These are phyloP conservation scores for Blastobotrys aristatus DNA, from an alignment of 1,139 yeast genomes.

Conservation along the genomic window DNA sequence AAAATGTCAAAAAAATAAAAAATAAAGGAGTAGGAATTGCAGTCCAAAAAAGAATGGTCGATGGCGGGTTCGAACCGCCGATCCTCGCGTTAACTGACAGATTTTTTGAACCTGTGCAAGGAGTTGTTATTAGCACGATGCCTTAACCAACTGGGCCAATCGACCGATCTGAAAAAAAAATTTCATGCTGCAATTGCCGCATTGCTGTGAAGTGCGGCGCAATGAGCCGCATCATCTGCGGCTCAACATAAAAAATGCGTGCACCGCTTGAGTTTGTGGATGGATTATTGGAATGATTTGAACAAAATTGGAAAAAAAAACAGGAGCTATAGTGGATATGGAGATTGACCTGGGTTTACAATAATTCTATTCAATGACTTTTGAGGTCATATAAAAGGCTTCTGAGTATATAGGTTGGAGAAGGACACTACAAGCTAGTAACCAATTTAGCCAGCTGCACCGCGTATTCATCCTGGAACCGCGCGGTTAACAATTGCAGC, in stretches of 20 bases:
- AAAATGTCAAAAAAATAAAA: neutral
- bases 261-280: no score
- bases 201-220: no score
- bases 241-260: no score
- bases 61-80: conserved; percentile 15
- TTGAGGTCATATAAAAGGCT: no score
- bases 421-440: neutral
- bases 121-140: conserved; percentile 15
- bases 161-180: conserved; percentile 4
- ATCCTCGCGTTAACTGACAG: conserved; percentile 14
- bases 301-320: no score
- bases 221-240: neutral
- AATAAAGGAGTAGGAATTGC: neutral
- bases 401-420: neutral
- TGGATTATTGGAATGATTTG: no score
- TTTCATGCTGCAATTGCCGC: no score
- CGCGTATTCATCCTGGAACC: conserved; percentile 50
- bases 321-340: no score
- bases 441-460: conserved; percentile 35
- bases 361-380: no score
- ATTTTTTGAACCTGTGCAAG: conserved; percentile 6
- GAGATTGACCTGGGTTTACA: no score
- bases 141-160: conserved; percentile 16
- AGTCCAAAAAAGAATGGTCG: conserved; percentile 10
- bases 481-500: conserved; percentile 46